phyloP scores from a whole-genome alignment of 805 yeast species.

The Pichia deserticola region DNA sequence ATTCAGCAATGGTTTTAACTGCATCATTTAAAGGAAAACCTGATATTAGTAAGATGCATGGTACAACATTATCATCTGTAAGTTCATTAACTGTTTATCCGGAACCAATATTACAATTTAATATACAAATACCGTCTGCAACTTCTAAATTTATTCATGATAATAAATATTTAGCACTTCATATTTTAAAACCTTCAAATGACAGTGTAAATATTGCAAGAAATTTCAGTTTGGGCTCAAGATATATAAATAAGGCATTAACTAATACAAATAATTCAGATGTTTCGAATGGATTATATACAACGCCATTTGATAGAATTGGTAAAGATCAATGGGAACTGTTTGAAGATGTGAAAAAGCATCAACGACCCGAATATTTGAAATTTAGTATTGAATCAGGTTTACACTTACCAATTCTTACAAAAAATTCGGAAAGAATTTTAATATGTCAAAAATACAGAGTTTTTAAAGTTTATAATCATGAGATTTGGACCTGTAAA shows the following conservation, averaged over 20 bases:
- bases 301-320: slow-evolving; percentile 49
- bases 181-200: slow-evolving; percentile 57
- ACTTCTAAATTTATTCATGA: slow-evolving; percentile 63
- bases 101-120: slow-evolving; percentile 73
- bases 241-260: slow-evolving; percentile 37
- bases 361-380: slow-evolving; percentile 9
- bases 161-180: slow-evolving; percentile 59
- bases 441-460: slow-evolving; percentile 52
- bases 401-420: slow-evolving; percentile 45
- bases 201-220: slow-evolving; percentile 54
- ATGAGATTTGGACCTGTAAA: slow-evolving; percentile 84
- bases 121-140: slow-evolving; percentile 77
- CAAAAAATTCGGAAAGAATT: slow-evolving; percentile 46
- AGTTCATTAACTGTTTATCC: slow-evolving; percentile 77
- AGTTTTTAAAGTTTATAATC: slow-evolving; percentile 63
- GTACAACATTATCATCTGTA: slow-evolving; percentile 82
- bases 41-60: slow-evolving; percentile 37
- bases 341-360: slow-evolving; percentile 18
- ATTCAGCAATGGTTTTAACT: slow-evolving; percentile 49
- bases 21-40: slow-evolving; percentile 29
- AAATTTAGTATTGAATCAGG: slow-evolving; percentile 12
- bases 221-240: slow-evolving; percentile 49
- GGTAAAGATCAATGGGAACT: slow-evolving; percentile 30
- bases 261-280: slow-evolving; percentile 13
- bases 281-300: slow-evolving; percentile 15